phyloP scores from a whole-genome alignment of 257 asterid species.

The Scutellaria barbata region DNA sequence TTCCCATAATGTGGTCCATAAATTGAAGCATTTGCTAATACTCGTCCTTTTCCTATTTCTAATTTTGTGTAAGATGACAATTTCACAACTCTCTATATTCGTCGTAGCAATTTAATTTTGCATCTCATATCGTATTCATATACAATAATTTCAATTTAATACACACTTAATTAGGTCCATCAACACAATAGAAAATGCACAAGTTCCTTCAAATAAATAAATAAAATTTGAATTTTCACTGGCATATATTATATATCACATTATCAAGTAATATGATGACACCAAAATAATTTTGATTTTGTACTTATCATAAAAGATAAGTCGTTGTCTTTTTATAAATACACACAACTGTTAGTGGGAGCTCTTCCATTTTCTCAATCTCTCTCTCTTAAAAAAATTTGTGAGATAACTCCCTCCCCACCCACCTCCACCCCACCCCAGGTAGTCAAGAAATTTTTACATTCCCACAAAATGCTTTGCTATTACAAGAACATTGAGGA shows the following conservation, averaged over 20 bases:
- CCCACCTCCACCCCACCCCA: conserved; percentile 35
- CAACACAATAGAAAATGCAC: not conserved
- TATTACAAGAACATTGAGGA: not conserved
- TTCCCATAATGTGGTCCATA: conserved; percentile 28
- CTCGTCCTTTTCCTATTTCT: conserved; percentile 26
- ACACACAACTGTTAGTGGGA: conserved; percentile 49
- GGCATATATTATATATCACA: not conserved
- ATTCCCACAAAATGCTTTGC: not conserved
- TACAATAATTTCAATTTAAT: not conserved
- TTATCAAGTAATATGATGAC: conserved; percentile 22
- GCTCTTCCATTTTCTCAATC: conserved; percentile 60
- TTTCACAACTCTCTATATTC: conserved; percentile 16
- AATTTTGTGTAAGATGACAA: conserved; percentile 26
- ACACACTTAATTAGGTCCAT: not conserved
- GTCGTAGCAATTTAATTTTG: not conserved
- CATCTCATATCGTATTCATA: not conserved
- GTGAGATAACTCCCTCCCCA: conserved; percentile 22
- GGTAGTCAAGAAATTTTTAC: conserved; percentile 26
- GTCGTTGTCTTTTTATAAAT: conserved; percentile 52
- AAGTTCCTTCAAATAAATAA: too few relatives aligned
- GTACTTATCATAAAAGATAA: conserved; percentile 16
- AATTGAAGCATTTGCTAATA: conserved; percentile 12
- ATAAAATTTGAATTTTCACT: too few relatives aligned
- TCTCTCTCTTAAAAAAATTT: conserved; percentile 42
- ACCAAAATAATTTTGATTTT: conserved; percentile 28